phyloP scores from a whole-genome alignment of 345 rosid genomes.

The Cardamine occulta region DNA sequence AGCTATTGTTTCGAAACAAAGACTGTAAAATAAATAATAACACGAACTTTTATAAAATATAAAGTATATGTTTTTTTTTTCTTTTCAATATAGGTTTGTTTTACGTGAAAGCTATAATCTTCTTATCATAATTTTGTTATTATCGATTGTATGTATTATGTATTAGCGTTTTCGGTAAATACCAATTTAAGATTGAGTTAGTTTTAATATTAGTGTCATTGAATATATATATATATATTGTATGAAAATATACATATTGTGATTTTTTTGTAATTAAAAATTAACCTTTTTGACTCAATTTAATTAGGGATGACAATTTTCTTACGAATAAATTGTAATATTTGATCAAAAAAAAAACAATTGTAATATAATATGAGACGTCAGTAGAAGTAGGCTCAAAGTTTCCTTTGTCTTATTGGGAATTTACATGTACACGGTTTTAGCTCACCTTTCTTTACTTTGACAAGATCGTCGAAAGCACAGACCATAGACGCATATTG shows the following conservation, averaged over 20 bases:
- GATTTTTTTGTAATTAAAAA: too few relatives aligned
- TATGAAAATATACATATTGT: too few relatives aligned
- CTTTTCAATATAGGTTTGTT: background rate
- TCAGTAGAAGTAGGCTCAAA: background rate
- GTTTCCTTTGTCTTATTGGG: constrained; percentile 10
- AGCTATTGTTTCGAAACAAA: background rate
- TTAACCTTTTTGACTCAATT: background rate
- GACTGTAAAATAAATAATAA: background rate
- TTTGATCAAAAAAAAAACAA: too few relatives aligned
- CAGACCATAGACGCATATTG: background rate
- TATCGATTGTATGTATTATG: background rate
- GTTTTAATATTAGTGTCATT: background rate
- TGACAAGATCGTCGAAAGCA: constrained; percentile 23
- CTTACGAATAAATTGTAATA: background rate
- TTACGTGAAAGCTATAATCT: constrained; percentile 7
- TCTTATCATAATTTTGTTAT: background rate
- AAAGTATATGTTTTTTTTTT: background rate
- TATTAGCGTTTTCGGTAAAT: background rate
- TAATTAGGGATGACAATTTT: background rate
- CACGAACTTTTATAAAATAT: background rate
- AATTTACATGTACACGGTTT: constrained; percentile 10
- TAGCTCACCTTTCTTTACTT: constrained; percentile 33
- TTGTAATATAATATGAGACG: background rate
- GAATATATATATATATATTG: background rate
- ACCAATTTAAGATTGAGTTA: background rate